Evolutionary conservation across 2,329 filamentous ascomycete genomes (phyloP).

Genomic region (Pseudogymnoascus sp.): DNA sequence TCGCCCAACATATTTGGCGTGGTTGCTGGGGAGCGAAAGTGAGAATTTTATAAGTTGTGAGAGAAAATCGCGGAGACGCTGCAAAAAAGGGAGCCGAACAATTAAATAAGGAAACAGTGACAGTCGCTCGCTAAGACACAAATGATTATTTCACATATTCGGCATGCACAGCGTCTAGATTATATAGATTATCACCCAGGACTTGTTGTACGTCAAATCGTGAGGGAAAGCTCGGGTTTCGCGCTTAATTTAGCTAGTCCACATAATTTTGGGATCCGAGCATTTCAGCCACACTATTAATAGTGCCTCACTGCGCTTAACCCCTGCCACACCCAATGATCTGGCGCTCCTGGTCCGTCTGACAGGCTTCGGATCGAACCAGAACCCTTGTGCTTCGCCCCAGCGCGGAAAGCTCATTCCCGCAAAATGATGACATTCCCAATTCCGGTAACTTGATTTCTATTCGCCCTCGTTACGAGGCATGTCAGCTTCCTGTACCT

Average conservation of each 20-base stretch:
- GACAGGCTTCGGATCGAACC: background rate
- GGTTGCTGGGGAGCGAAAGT: background rate
- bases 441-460: background rate
- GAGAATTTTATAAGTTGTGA: background rate
- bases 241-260: background rate
- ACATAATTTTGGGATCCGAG: background rate
- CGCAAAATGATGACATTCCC: constrained; percentile 1
- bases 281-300: constrained; percentile 1
- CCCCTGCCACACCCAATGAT: background rate
- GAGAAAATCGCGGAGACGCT: background rate
- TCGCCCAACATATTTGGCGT: background rate
- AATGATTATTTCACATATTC: background rate
- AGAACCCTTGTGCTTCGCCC: background rate
- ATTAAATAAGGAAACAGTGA: background rate
- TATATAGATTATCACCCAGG: constrained; percentile 7
- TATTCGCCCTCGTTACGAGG: background rate
- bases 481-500: background rate
- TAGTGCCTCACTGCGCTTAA: background rate
- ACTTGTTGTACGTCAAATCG: background rate
- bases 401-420: background rate
- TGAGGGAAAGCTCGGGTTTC: background rate
- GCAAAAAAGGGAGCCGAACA: background rate
- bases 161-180: background rate
- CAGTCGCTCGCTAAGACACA: background rate
- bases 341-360: background rate